Base-by-base conservation (phyloP, 1,284 basidiomycete species). In the Rhodotorula sp. region DNA sequence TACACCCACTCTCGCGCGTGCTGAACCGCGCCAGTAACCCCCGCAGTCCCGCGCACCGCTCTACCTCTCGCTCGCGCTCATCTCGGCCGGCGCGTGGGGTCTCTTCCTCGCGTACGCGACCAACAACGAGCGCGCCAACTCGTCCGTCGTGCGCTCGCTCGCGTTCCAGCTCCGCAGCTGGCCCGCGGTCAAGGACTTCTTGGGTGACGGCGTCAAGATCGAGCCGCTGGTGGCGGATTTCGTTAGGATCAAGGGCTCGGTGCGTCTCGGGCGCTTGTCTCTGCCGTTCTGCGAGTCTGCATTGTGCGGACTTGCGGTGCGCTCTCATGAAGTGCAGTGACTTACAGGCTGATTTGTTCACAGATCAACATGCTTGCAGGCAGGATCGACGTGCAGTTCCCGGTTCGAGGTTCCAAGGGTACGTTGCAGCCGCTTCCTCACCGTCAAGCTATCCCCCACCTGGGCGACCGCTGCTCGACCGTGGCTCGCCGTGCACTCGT, bases 361-460 rank as follows among this genome's bases (percentile, higher is more conserved):
- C 66, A 77, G 75, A 75, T 77, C 66, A 77, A 77, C 67, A 73
- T 75, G 71, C 61, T 77, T 41, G 75, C 73, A 7, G 75, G 75
- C 13, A 50, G 67, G n/a, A 73, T 77, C 45, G 75, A 77, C 61
- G 75, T 77, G 1, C 75, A 75, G 55, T 77, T 77, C 71, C 64
- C 69, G 7, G 74, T 75, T 2, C 67, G 49, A n/a, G 73, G 73
- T 17, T 67, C 69, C 27, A 69, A 71, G 62, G 73, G 73, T 76
- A 4, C 44, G 70, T 46, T 8, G 34, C 34, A 34, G 5, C 25
- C 42, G 10, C 23, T 4, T 34, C 25, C 61, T 19, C 52, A 0
- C 41, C 41, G 46, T 16, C 46, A 4, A 53, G 27, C n/a, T 19
- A 41, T 41, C 58, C 13, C 12, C 7, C 17, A 44, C 1, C 45